Percentiles rank a stretch among this genome's conserved stretches.
These are phyloP conservation scores for Candida neerlandica DNA, from an alignment of 1,139 yeast species.

Conservation along the genomic window DNA sequence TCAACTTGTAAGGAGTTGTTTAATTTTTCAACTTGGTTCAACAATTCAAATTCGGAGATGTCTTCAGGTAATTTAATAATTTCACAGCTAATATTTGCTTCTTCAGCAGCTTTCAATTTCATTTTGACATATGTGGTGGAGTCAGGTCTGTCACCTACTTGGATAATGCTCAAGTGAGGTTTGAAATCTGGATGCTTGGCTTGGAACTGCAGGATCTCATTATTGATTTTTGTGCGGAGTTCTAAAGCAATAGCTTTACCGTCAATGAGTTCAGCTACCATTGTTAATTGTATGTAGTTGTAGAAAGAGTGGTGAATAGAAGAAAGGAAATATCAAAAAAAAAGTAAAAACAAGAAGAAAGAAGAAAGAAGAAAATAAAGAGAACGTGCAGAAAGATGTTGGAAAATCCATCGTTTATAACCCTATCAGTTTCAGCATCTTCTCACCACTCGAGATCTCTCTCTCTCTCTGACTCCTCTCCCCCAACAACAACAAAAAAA, in stretches of 20 bases:
- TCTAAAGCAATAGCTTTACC: conserved; percentile 71
- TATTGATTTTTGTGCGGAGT: conserved; percentile 50
- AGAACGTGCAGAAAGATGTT: no score
- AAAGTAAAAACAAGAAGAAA: no score
- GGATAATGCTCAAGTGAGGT: conserved; percentile 82
- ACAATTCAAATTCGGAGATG: conserved; percentile 58
- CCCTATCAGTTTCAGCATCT: no score
- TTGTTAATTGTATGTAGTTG: conserved; percentile 12
- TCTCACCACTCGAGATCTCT: no score
- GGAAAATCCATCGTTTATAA: no score
- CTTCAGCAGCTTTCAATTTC: conserved; percentile 91
- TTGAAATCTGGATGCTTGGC: conserved; percentile 59
- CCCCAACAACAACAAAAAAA: no score
- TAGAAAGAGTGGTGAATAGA: no score
- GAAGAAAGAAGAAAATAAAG: no score
- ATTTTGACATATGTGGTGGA: conserved; percentile 92
- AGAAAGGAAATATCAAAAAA: no score
- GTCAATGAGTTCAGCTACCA: conserved; percentile 54
- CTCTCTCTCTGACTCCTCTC: no score
- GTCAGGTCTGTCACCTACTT: conserved; percentile 89
- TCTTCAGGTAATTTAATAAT: conserved; percentile 68
- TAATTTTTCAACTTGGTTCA: conserved; percentile 59
- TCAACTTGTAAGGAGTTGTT: conserved; percentile 74
- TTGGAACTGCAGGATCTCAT: conserved; percentile 60
- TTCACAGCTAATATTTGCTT: conserved; percentile 75